Evolutionary conservation across 1,284 basidiomycete species (phyloP).

Genomic region (Sanguinoderma infundibulare): DNA sequence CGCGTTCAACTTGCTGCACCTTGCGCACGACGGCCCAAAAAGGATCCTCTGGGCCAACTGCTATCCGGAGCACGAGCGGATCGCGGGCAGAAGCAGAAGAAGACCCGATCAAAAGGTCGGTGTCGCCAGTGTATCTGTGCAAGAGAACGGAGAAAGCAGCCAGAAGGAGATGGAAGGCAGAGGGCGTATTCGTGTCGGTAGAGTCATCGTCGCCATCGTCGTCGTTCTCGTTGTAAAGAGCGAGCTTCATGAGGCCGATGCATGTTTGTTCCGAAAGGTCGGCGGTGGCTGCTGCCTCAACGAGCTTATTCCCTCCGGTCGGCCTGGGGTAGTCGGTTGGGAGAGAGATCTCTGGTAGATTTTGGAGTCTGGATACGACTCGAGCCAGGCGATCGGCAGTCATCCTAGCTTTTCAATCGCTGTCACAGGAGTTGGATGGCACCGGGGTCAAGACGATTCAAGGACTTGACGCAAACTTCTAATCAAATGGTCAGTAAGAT

Average conservation of each 20-base stretch:
- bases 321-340: conserved; percentile 97
- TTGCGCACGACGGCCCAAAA: conserved; percentile 93
- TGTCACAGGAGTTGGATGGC: not conserved
- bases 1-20: conserved; percentile 83
- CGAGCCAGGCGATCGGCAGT: conserved; percentile 48
- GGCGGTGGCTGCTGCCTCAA: conserved; percentile 78
- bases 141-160: conserved; percentile 91
- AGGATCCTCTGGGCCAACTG: conserved; percentile 86
- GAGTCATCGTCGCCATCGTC: conserved; percentile 57
- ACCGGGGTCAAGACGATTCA: not conserved
- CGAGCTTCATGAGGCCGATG: conserved; percentile 75
- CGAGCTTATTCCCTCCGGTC: conserved; percentile 69
- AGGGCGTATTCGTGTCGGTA: conserved; percentile 56
- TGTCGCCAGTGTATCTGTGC: conserved; percentile 96
- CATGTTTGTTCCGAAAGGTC: conserved; percentile 74
- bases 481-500: not conserved
- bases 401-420: conserved; percentile 35
- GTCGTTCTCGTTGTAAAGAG: conserved; percentile 62
- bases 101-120: conserved; percentile 92
- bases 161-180: conserved; percentile 91
- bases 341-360: conserved; percentile 88
- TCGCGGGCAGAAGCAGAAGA: conserved; percentile 81
- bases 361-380: conserved; percentile 68
- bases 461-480: not conserved
- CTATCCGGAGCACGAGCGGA: conserved; percentile 86